Evolutionary conservation across 2,329 filamentous ascomycete species (phyloP).

Genomic region (Pseudogymnoascus sp.): DNA sequence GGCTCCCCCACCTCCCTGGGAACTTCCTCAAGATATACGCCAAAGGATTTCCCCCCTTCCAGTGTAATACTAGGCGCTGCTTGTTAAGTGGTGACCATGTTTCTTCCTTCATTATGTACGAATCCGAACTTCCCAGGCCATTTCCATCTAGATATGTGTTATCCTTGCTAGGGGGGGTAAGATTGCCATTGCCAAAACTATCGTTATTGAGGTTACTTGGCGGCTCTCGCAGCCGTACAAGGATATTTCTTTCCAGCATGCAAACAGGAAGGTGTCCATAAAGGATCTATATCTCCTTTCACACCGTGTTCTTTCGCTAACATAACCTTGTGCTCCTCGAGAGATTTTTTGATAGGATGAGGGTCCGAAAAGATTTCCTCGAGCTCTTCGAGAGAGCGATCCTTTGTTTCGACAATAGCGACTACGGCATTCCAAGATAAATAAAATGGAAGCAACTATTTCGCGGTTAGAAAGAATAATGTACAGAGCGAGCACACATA

Average conservation of each 20-base stretch:
- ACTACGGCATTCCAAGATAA: not conserved
- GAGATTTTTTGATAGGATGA: not conserved
- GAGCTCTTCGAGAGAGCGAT: not conserved
- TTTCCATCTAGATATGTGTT: not conserved
- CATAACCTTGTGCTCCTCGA: constrained; percentile 5
- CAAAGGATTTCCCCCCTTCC: not conserved
- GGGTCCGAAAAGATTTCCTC: not conserved
- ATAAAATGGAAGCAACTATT: not conserved
- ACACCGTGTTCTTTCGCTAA: not conserved
- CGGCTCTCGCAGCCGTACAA: not conserved
- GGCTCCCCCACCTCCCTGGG: too few species aligned
- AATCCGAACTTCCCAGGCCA: not conserved
- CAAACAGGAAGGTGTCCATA: not conserved
- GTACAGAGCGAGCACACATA: not conserved
- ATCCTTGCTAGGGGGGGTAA: not conserved
- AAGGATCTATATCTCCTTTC: not conserved
- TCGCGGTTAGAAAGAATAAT: not conserved
- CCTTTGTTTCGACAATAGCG: not conserved
- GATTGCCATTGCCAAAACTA: not conserved
- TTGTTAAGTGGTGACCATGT: not conserved
- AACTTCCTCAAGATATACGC: not conserved
- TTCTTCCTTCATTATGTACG: not conserved
- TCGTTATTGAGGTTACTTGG: not conserved
- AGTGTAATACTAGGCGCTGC: not conserved
- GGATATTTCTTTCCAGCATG: not conserved